Conservation (phyloP, 1,284 basidiomycete genomes). For the Ganoderma resinaceum region DNA sequence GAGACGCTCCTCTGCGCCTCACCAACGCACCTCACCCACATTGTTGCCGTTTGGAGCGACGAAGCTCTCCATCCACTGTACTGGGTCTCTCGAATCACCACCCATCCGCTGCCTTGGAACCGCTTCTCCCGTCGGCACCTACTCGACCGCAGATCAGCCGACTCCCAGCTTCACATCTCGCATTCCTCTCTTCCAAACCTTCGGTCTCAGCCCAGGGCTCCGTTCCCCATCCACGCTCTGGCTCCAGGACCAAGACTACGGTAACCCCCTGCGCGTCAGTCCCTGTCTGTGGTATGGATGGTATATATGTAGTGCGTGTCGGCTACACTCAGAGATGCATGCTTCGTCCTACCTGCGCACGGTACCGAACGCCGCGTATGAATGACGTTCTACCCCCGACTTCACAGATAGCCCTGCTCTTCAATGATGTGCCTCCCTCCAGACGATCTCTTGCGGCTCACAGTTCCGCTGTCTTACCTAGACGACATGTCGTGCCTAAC, state of each 20-base stretch:
- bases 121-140: slow-evolving; percentile 7
- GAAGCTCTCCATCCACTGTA: background rate
- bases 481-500: background rate
- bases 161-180: background rate
- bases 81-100: background rate
- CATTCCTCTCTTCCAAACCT: background rate
- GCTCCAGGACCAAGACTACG: background rate
- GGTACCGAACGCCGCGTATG: background rate
- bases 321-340: background rate
- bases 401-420: background rate
- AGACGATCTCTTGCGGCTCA: background rate
- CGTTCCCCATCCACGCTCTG: background rate
- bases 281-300: background rate
- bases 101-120: background rate
- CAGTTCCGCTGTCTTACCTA: background rate
- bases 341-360: background rate
- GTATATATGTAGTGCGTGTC: background rate
- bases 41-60: background rate
- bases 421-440: background rate
- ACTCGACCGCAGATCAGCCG: slow-evolving; percentile 12
- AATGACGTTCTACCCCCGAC: background rate
- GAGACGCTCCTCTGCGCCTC: background rate
- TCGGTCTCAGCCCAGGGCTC: background rate
- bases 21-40: background rate
- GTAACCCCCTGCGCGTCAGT: background rate